These are phyloP conservation scores for Tylopilus cervinicoccineus DNA, from an alignment of 768 basidiomycete species.

Conservation along the genomic window DNA sequence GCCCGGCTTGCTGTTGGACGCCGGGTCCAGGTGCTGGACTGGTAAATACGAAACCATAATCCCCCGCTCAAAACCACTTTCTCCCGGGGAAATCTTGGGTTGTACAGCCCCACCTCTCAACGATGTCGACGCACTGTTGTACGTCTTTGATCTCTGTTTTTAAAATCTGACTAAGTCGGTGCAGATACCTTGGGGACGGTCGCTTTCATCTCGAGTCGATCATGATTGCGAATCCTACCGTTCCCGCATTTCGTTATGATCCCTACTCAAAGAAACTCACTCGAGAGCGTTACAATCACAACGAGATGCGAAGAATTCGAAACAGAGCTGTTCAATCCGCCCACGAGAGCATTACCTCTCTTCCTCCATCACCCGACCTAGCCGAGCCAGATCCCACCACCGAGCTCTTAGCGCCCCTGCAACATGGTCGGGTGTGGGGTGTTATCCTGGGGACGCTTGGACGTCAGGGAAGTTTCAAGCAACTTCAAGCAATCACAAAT, in stretches of 20 bases:
- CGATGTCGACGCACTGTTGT: slow-evolving; percentile 91
- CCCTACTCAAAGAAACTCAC: slow-evolving; percentile 98
- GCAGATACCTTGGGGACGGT: slow-evolving; percentile 94
- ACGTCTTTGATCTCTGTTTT: slow-evolving; percentile 25
- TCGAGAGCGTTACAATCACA: slow-evolving; percentile 84
- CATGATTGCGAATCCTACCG: slow-evolving; percentile 97
- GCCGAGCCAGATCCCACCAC: slow-evolving; percentile 11
- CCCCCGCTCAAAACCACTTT: slow-evolving; percentile 86
- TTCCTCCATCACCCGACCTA: slow-evolving; percentile 8
- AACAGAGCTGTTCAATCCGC: slow-evolving; percentile 75
- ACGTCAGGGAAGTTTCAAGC: slow-evolving; percentile 87
- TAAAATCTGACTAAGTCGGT: slow-evolving; percentile 1
- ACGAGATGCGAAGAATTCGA: slow-evolving; percentile 76
- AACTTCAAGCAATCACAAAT: slow-evolving; percentile 78
- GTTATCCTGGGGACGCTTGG: slow-evolving; percentile 93
- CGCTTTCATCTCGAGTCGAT: slow-evolving; percentile 98
- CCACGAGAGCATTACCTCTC: slow-evolving; percentile 52
- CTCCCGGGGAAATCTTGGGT: slow-evolving; percentile 94
- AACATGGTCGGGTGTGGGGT: slow-evolving; percentile 61
- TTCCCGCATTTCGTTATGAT: slow-evolving; percentile 97
- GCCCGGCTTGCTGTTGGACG: background rate
- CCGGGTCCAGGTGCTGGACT: slow-evolving; percentile 36
- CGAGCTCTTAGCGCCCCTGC: slow-evolving; percentile 8
- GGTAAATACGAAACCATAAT: slow-evolving; percentile 73
- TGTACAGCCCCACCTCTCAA: slow-evolving; percentile 87